Conservation (phyloP, 306 rosid genomes). For the Citrullus amarus region DNA sequence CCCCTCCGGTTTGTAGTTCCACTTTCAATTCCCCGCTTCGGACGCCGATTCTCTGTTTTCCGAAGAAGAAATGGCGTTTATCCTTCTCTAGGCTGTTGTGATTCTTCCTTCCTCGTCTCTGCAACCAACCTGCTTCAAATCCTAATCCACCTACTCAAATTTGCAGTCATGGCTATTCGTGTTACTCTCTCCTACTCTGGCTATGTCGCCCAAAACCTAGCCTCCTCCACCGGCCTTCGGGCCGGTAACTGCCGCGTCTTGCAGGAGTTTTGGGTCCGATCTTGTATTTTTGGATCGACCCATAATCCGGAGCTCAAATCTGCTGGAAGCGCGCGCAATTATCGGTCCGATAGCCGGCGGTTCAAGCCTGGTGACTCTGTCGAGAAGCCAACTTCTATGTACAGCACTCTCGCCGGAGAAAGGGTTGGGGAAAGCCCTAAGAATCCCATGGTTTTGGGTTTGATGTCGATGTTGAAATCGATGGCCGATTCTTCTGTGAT, state of each 20-base stretch:
- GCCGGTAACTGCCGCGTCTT: constrained; percentile 38
- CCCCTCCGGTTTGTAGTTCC: not conserved
- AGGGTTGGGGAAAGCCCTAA: constrained; percentile 31
- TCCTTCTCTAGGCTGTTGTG: constrained; percentile 31
- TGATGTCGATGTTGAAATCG: constrained; percentile 67
- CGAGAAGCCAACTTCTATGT: constrained; percentile 22
- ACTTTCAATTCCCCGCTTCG: constrained; percentile 27
- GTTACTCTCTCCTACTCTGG: constrained; percentile 64
- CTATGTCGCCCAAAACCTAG: constrained; percentile 65
- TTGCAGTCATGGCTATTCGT: constrained; percentile 62
- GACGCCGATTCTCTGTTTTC: constrained; percentile 20
- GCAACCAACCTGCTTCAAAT: constrained; percentile 33
- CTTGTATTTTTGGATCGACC: constrained; percentile 33
- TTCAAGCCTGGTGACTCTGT: constrained; percentile 15
- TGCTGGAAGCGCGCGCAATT: constrained; percentile 26
- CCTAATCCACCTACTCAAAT: constrained; percentile 21
- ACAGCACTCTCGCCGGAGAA: constrained; percentile 45
- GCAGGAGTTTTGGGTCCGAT: constrained; percentile 57
- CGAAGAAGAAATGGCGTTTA: constrained; percentile 21
- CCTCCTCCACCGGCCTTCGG: constrained; percentile 56
- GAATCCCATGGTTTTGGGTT: constrained; percentile 46
- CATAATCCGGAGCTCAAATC: constrained; percentile 45
- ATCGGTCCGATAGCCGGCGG: constrained; percentile 23
- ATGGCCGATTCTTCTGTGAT: constrained; percentile 38
- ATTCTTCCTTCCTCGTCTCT: constrained; percentile 9